phyloP scores from a whole-genome alignment of 2,329 filamentous ascomycete genomes.

The Fusarium begoniae region DNA sequence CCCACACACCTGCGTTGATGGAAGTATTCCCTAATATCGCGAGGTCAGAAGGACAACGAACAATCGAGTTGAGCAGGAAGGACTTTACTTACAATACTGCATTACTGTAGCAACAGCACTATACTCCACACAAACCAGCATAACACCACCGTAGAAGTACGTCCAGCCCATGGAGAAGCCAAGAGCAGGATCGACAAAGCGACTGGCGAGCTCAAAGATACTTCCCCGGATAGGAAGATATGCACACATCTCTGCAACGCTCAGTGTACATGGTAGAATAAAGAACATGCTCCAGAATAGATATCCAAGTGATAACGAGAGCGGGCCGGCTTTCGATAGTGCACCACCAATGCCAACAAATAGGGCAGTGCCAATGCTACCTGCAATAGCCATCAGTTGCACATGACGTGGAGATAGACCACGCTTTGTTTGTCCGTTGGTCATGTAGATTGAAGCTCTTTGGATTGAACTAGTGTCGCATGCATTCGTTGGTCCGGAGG shows the following conservation, averaged over 20 bases:
- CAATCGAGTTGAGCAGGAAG: fast-evolving
- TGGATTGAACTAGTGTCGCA: neutral
- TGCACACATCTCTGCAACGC: neutral
- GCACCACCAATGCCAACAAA: neutral
- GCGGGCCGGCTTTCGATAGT: neutral
- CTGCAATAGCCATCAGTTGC: neutral
- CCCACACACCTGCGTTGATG: neutral
- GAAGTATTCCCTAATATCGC: neutral
- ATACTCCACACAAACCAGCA: neutral
- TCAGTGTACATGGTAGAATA: neutral
- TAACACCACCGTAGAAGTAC: neutral
- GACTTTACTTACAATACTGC: neutral
- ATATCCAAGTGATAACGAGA: neutral
- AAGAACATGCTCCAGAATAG: neutral
- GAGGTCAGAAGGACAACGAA: neutral
- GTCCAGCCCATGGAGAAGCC: neutral
- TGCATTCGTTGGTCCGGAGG: neutral
- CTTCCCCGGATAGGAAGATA: neutral
- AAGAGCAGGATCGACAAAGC: neutral
- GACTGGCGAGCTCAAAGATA: neutral
- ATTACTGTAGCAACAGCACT: neutral
- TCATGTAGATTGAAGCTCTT: neutral
- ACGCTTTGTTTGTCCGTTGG: neutral
- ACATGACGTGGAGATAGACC: neutral
- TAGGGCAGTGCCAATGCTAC: neutral